Evolutionary conservation across 2,329 filamentous ascomycete genomes (phyloP).

Genomic region (Cladosporium sp.): DNA sequence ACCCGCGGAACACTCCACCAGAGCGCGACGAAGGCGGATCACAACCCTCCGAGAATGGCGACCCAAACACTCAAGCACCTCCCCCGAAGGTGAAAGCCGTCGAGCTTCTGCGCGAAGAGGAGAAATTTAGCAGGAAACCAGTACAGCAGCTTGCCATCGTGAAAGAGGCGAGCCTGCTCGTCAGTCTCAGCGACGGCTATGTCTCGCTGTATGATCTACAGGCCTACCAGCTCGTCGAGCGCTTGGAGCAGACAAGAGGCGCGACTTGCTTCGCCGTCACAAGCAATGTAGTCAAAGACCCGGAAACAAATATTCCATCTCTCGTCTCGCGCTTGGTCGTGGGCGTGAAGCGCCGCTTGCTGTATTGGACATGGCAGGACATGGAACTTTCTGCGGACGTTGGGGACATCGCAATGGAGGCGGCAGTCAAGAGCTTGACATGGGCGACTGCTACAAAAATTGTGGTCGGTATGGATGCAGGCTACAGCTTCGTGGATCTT

Average conservation of each 20-base stretch:
- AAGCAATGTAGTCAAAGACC: conserved; percentile 90
- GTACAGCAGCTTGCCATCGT: conserved; percentile 94
- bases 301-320: conserved; percentile 79
- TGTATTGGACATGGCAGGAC: conserved; percentile 95
- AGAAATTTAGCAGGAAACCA: conserved; percentile 85
- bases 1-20: conserved; percentile 43
- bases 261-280: conserved; percentile 88
- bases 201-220: conserved; percentile 87
- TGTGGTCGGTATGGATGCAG: conserved; percentile 84
- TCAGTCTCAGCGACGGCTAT: conserved; percentile 85
- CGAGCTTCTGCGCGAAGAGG: conserved; percentile 83
- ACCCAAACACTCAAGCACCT: conserved; percentile 40
- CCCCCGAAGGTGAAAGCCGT: conserved; percentile 50
- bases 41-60: conserved; percentile 29
- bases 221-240: conserved; percentile 76
- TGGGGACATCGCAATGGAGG: conserved; percentile 72
- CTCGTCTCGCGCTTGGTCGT: conserved; percentile 91
- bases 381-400: conserved; percentile 76
- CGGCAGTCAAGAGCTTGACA: conserved; percentile 80
- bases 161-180: conserved; percentile 86
- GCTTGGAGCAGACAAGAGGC: conserved; percentile 76
- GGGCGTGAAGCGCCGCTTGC: conserved; percentile 81
- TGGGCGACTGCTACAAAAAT: conserved; percentile 87
- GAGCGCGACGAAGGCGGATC: conserved; percentile 23
- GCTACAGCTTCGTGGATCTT: conserved; percentile 85